Percentiles rank a stretch among this genome's conserved stretches.
phyloP scores from a whole-genome alignment of 352 stramenopile species.

The Phytophthora pistaciae region DNA sequence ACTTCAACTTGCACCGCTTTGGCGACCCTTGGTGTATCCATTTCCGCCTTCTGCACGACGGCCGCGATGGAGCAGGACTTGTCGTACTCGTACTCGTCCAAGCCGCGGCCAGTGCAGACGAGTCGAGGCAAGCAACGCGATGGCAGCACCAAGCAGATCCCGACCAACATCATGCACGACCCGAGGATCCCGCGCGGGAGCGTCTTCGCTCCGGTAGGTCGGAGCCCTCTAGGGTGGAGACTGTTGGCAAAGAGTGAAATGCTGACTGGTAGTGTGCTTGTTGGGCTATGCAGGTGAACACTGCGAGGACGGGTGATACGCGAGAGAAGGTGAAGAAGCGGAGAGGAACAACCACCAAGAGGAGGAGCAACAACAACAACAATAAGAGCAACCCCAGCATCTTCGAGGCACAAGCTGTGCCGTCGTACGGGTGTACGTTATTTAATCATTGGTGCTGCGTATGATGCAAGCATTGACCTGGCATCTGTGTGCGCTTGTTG shows the following conservation, averaged over 20 bases:
- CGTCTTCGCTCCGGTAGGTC: conserved; percentile 61
- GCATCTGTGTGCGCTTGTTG: background rate
- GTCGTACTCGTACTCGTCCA: conserved; percentile 84
- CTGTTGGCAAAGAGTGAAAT: background rate
- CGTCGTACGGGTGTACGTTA: conserved; percentile 49
- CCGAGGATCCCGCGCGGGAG: conserved; percentile 68
- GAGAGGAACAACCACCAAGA: conserved; percentile 21
- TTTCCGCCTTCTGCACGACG: background rate
- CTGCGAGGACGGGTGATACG: conserved; percentile 19
- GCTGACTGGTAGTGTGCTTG: background rate
- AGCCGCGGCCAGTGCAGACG: conserved; percentile 75
- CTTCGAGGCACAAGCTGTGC: conserved; percentile 41
- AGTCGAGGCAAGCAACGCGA: conserved; percentile 60
- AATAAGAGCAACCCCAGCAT: conserved; percentile 28
- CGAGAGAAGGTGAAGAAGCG: conserved; percentile 52
- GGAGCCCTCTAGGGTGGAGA: background rate
- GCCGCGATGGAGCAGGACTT: conserved; percentile 57
- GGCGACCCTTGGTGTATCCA: conserved; percentile 43
- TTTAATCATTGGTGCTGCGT: background rate
- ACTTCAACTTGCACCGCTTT: conserved; percentile 23
- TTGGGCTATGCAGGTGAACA: conserved; percentile 14
- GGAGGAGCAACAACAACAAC: conserved; percentile 26
- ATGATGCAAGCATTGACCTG: background rate
- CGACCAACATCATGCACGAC: conserved; percentile 84
- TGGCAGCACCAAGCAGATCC: conserved; percentile 32